These are phyloP conservation scores for Neurospora sp. DNA, from an alignment of 495 filamentous ascomycete genomes.

Conservation along the genomic window DNA sequence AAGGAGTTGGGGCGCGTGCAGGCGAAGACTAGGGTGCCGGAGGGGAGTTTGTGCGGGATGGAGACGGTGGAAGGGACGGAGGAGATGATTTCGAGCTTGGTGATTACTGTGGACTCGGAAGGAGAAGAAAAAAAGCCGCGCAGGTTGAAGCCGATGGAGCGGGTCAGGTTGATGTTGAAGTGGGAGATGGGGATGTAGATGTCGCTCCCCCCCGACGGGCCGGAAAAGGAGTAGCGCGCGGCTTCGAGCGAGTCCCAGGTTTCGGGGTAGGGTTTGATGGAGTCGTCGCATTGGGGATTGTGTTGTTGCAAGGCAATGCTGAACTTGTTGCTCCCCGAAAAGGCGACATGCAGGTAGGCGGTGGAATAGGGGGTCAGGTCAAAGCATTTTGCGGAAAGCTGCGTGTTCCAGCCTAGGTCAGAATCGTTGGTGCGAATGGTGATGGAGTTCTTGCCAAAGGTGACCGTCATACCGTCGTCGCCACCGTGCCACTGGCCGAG, in stretches of 20 bases:
- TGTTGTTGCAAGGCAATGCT: constrained; percentile 64
- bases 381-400: constrained; percentile 44
- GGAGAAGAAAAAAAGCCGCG: constrained; percentile 55
- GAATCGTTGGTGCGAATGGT: constrained; percentile 55
- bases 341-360: constrained; percentile 61
- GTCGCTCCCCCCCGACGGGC: too few species aligned
- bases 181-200: constrained; percentile 70
- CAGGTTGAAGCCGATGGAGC: constrained; percentile 54
- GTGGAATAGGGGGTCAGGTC: constrained; percentile 49
- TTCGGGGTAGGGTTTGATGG: constrained; percentile 55
- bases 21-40: constrained; percentile 49
- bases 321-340: constrained; percentile 57
- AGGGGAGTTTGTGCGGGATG: constrained; percentile 52
- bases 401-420: constrained; percentile 60
- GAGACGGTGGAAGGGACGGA: constrained; percentile 37
- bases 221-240: constrained; percentile 43
- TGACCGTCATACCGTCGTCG: constrained; percentile 42
- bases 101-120: constrained; percentile 39
- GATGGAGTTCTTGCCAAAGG: constrained; percentile 39
- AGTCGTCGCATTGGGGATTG: constrained; percentile 51
- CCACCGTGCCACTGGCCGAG: constrained; percentile 64
- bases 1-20: constrained; percentile 66
- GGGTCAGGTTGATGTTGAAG: constrained; percentile 53
- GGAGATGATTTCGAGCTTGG: constrained; percentile 55
- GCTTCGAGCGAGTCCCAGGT: constrained; percentile 69